Conservation (phyloP, 176 grass and related monocot genomes). For the Oryza punctata region DNA sequence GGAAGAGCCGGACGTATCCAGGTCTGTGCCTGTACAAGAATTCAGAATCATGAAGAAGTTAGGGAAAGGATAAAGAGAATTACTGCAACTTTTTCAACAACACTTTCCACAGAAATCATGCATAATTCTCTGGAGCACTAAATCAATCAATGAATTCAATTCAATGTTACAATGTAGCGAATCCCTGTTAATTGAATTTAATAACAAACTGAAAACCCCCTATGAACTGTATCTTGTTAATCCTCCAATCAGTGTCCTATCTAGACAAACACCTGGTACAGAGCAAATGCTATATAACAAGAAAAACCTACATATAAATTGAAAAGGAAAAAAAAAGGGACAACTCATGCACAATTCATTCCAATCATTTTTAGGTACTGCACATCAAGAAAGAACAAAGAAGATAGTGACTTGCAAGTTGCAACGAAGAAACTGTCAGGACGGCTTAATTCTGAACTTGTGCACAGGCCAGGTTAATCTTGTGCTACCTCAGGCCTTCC, state of each 20-base stretch:
- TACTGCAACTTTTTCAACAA: too few species aligned
- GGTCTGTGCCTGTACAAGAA: background rate
- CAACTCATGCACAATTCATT: slow-evolving; percentile 23
- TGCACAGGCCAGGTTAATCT: background rate
- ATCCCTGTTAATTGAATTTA: slow-evolving; percentile 1
- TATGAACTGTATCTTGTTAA: slow-evolving; percentile 31
- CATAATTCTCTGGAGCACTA: background rate
- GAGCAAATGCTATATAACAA: slow-evolving; percentile 8
- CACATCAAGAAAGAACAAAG: slow-evolving; percentile 28
- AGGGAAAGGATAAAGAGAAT: background rate
- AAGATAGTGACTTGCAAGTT: background rate
- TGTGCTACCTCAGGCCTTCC: slow-evolving; percentile 43
- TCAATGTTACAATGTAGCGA: slow-evolving; percentile 11
- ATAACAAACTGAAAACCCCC: slow-evolving; percentile 17
- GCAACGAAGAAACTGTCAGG: background rate
- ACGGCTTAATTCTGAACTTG: slow-evolving; percentile 27
- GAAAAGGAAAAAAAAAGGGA: background rate
- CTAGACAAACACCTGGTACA: slow-evolving; percentile 27
- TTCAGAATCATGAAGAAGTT: background rate
- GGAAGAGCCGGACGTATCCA: background rate
- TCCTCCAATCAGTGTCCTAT: slow-evolving; percentile 18
- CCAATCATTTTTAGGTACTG: background rate
- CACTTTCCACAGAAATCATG: background rate
- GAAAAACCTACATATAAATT: background rate
- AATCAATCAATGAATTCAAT: background rate